Evolutionary conservation across 345 rosid species (phyloP).

Genomic region (Arabidopsis thaliana): TAIR10.1 NC_003076.8:19195001-19195500

Average conservation of each 20-base stretch:
- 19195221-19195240: too few relatives aligned
- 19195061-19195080: too few relatives aligned
- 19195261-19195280: too few relatives aligned
- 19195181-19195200: too few relatives aligned
- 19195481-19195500: constrained; percentile 49
- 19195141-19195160: too few relatives aligned
- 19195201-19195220: too few relatives aligned
- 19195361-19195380: constrained; percentile 69
- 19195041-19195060: background rate
- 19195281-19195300: too few relatives aligned
- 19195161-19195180: too few relatives aligned
- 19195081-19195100: too few relatives aligned
- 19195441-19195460: constrained; percentile 63
- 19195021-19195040: background rate
- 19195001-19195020: background rate
- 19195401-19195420: constrained; percentile 57
- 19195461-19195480: constrained; percentile 61
- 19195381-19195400: constrained; percentile 82
- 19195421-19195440: constrained; percentile 52
- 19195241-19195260: too few relatives aligned
- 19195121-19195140: too few relatives aligned
- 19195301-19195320: constrained; percentile 55
- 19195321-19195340: constrained; percentile 59
- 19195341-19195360: constrained; percentile 64
- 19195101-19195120: too few relatives aligned